Conservation (phyloP, 2,329 filamentous ascomycete genomes). For the Colletotrichum zoysiae region DNA sequence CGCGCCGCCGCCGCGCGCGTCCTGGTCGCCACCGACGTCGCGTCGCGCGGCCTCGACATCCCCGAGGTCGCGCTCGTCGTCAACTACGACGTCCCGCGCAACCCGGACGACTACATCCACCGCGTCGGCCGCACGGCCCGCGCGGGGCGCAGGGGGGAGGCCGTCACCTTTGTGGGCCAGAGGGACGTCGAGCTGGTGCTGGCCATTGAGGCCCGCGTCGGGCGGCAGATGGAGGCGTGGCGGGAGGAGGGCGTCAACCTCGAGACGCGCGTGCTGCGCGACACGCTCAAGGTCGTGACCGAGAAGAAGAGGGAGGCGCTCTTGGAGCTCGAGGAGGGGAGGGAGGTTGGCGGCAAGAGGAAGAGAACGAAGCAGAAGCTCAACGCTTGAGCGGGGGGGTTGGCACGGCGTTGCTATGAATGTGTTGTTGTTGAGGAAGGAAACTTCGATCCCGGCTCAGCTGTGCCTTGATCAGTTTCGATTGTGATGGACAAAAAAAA, state of each 20-base stretch:
- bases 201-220: constrained; percentile 88
- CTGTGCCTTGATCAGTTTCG: neutral
- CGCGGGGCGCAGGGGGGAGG: constrained; percentile 85
- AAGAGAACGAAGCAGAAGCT: constrained; percentile 73
- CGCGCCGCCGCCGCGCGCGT: constrained; percentile 89
- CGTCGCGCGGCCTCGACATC: constrained; percentile 93
- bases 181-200: constrained; percentile 91
- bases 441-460: neutral
- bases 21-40: constrained; percentile 94
- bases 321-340: constrained; percentile 90
- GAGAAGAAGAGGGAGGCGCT: constrained; percentile 95
- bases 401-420: too few species aligned
- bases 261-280: constrained; percentile 88
- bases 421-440: neutral
- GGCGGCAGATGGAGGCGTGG: constrained; percentile 85
- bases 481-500: constrained; percentile 30
- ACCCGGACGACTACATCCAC: constrained; percentile 98
- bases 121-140: constrained; percentile 94
- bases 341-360: constrained; percentile 90
- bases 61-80: constrained; percentile 90
- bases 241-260: constrained; percentile 91
- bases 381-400: constrained; percentile 12
- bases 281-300: constrained; percentile 89
- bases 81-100: constrained; percentile 96
- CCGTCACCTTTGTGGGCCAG: constrained; percentile 91